A percentile compares a stretch with the other conserved stretches of the same genome.
Evolutionary conservation across 306 rosid genomes (phyloP).

Genomic region (Nissolia schottii): DNA sequence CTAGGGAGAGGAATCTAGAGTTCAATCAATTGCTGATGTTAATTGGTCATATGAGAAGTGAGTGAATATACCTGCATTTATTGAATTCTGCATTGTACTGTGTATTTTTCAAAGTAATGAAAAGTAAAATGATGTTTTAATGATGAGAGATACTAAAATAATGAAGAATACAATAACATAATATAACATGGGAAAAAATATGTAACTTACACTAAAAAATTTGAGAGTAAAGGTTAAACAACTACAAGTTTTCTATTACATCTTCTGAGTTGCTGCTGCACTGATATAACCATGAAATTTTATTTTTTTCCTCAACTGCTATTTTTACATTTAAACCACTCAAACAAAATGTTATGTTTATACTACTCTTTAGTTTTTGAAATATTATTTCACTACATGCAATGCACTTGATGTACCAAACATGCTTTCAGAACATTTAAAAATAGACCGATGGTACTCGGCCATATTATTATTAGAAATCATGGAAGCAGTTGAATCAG

Average conservation of each 20-base stretch:
- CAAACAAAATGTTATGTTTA: background rate
- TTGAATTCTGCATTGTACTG: background rate
- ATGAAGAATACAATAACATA: background rate
- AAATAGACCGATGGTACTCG: no score
- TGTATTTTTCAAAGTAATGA: background rate
- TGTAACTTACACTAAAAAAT: background rate
- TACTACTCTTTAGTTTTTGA: background rate
- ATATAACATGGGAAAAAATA: background rate
- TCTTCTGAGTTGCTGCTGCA: background rate
- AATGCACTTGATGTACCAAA: background rate
- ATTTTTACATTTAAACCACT: background rate
- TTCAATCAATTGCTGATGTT: constrained; percentile 22
- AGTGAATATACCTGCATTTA: background rate
- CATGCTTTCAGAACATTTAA: constrained; percentile 11
- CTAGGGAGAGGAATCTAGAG: background rate
- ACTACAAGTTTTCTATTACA: background rate
- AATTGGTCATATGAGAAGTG: background rate
- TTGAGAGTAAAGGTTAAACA: constrained; percentile 11
- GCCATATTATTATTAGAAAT: no score
- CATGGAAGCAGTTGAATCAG: no score
- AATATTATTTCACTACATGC: constrained; percentile 3
- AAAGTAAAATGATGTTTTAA: background rate
- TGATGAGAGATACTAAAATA: background rate
- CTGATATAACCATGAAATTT: background rate
- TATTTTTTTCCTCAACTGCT: background rate